Evolutionary conservation across 2,329 filamentous ascomycete genomes (phyloP), one percentile per base, ranked within the genome.

Genomic region (Ustilaginoidea virens): DNA sequence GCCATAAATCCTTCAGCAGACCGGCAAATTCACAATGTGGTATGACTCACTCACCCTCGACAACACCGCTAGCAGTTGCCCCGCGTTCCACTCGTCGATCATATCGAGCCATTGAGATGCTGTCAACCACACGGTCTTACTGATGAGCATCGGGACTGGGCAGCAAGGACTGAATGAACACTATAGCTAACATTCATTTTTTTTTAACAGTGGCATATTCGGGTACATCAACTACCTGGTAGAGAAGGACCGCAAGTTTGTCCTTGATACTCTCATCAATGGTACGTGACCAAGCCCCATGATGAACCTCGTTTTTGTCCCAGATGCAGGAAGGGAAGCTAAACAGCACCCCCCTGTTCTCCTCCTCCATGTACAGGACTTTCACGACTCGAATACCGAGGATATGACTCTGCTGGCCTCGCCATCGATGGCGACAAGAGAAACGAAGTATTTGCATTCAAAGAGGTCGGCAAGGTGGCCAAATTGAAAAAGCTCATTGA

Each of bases 141-240:
- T 17, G 28, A n/a, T n/a, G n/a, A n/a, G n/a, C n/a, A n/a, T n/a
- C n/a, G n/a, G n/a, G n/a, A n/a, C n/a, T n/a, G n/a, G n/a, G n/a
- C n/a, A n/a, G n/a, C n/a, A n/a, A n/a, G n/a, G n/a, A n/a, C n/a
- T n/a, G n/a, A n/a, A n/a, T n/a, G n/a, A n/a, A n/a, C n/a, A n/a
- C n/a, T n/a, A 20, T 33, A 22, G 40, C 49, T 52, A 39, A 53
- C 38, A 27, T 25, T 37, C 36, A 25, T 23, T 32, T 36, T 28
- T 37, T 33, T 35, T 5, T 10, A 34, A 36, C 40, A 87, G 81
- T 76, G 82, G 82, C 58, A 92, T 90, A 61, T 92, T 96, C 65
- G 87, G 87, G 49, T 96, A 96, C 70, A 82, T 96, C 66, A 96
- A 96, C 68, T 96, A 96, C 63, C 67, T 96, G 56, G 85, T 96